phyloP scores from a whole-genome alignment of 1,284 basidiomycete genomes.

The Xerocomus cyaneibrunnescens region DNA sequence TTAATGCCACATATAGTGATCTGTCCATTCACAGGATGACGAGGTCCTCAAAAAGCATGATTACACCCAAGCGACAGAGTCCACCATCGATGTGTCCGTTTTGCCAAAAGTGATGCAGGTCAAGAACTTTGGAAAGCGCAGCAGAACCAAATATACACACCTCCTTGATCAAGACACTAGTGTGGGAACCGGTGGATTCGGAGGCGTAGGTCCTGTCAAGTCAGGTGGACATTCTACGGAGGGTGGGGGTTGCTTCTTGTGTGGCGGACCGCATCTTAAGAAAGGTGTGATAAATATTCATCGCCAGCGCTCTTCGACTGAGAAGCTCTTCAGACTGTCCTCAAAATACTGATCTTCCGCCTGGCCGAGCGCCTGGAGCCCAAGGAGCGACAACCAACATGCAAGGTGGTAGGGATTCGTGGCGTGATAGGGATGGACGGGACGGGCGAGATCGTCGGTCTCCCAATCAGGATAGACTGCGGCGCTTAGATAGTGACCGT shows the following conservation, averaged over 20 bases:
- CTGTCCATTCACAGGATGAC: conserved; percentile 59
- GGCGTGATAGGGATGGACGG: conserved; percentile 42
- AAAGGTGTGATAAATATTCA: conserved; percentile 55
- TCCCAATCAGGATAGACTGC: conserved; percentile 27
- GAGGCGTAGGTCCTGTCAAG: conserved; percentile 57
- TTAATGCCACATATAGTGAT: conserved; percentile 12
- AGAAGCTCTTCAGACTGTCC: conserved; percentile 59
- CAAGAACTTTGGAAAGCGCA: conserved; percentile 91
- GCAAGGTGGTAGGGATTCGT: conserved; percentile 42
- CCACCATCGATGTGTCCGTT: conserved; percentile 79
- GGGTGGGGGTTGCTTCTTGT: conserved; percentile 81
- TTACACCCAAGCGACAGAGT: conserved; percentile 86
- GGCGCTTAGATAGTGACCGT: conserved; percentile 28
- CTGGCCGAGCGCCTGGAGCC: conserved; percentile 42
- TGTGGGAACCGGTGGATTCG: conserved; percentile 59
- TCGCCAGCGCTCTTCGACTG: conserved; percentile 2
- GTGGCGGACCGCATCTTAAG: conserved; percentile 88
- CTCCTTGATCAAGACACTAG: conserved; percentile 94
- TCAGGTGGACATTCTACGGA: conserved; percentile 56
- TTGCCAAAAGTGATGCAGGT: conserved; percentile 98
- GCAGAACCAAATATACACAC: conserved; percentile 95
- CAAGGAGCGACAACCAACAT: conserved; percentile 46
- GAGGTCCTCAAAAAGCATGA: conserved; percentile 86
- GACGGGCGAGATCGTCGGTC: conserved; percentile 27
- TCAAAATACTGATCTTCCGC: conserved; percentile 55